phyloP scores from a whole-genome alignment of 2,329 filamentous ascomycete species.

The Ophiocordyceps polyrhachis-furcata region DNA sequence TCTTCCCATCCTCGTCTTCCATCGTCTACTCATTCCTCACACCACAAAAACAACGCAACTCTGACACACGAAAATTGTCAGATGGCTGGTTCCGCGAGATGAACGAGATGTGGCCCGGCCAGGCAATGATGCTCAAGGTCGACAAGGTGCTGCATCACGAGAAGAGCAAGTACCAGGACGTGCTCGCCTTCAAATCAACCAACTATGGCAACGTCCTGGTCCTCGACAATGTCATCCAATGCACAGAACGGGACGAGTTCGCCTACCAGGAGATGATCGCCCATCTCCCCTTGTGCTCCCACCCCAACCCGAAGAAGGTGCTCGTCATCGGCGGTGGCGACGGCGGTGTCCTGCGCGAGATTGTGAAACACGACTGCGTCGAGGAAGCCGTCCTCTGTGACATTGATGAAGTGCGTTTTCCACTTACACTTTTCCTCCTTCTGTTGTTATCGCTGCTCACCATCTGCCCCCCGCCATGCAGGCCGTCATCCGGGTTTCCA shows the following conservation, averaged over 20 bases:
- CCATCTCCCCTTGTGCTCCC: constrained; percentile 93
- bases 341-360: constrained; percentile 90
- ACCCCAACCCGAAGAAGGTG: constrained; percentile 96
- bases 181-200: constrained; percentile 96
- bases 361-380: constrained; percentile 96
- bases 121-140: constrained; percentile 96
- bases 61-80: constrained; percentile 21
- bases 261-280: constrained; percentile 99
- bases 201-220: constrained; percentile 93
- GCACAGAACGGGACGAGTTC: constrained; percentile 97
- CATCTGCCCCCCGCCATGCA: constrained; percentile 9
- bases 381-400: constrained; percentile 95
- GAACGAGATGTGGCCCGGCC: constrained; percentile 95
- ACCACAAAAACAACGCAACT: not conserved
- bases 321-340: constrained; percentile 96
- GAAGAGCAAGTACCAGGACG: constrained; percentile 98
- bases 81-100: constrained; percentile 99
- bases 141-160: constrained; percentile 98
- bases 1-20: too few species aligned
- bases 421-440: not conserved
- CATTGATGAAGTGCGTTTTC: constrained; percentile 68
- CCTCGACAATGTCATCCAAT: constrained; percentile 97
- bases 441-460: constrained; percentile 9
- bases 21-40: too few species aligned
- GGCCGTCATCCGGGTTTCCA: constrained; percentile 95